These are phyloP conservation scores for Sporothrix globosa DNA, from an alignment of 2,329 filamentous ascomycete genomes.

Conservation along the genomic window DNA sequence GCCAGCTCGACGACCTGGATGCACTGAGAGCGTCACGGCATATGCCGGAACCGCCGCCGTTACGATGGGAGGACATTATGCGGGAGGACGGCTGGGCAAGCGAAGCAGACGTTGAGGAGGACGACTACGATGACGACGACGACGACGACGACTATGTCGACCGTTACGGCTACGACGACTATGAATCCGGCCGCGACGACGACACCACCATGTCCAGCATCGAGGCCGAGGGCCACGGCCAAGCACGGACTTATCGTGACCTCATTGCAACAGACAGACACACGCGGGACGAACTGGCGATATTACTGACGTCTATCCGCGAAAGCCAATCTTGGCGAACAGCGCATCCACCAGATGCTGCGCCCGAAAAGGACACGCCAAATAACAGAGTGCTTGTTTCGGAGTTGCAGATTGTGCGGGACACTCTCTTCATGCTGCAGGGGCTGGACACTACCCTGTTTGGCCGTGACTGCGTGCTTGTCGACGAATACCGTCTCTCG, in stretches of 20 bases:
- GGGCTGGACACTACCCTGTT: constrained; percentile 78
- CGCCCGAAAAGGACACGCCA: not conserved
- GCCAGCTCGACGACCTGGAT: constrained; percentile 62
- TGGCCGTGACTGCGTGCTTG: constrained; percentile 47
- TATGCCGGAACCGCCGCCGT: constrained; percentile 48
- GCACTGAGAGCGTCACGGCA: constrained; percentile 52
- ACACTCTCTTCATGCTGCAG: constrained; percentile 82
- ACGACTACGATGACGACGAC: constrained; percentile 65
- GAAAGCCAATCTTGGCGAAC: constrained; percentile 54
- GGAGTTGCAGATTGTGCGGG: constrained; percentile 74
- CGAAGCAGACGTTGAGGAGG: constrained; percentile 57
- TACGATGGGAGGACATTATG: constrained; percentile 81
- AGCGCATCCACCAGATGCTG: not conserved
- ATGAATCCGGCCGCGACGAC: constrained; percentile 65
- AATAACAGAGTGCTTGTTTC: constrained; percentile 52
- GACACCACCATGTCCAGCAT: constrained; percentile 49
- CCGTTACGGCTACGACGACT: constrained; percentile 54
- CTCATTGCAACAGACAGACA: constrained; percentile 38
- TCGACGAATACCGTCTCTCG: constrained; percentile 51
- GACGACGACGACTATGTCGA: constrained; percentile 38
- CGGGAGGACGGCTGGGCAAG: constrained; percentile 72
- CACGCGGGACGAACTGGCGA: constrained; percentile 41
- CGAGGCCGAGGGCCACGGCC: constrained; percentile 38
- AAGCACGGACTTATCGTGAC: constrained; percentile 37
- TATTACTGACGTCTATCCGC: constrained; percentile 45